Conservation (phyloP, 2,329 filamentous ascomycete genomes). For the Penicillium sp. region DNA sequence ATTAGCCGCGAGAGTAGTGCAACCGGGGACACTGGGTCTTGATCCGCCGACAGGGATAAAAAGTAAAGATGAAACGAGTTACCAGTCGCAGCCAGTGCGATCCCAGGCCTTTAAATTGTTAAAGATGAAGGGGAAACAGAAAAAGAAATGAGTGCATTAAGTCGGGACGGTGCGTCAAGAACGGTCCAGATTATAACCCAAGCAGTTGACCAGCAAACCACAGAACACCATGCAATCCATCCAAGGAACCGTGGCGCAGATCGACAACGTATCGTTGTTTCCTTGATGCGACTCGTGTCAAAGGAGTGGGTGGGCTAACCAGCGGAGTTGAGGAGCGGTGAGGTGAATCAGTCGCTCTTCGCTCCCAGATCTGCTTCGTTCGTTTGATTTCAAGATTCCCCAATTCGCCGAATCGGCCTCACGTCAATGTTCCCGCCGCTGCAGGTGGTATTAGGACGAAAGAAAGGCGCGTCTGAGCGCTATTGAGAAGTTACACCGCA, state of each 20-base stretch:
- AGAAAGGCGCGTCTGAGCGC: neutral
- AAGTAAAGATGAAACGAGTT: neutral
- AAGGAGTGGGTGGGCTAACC: constrained; percentile 24
- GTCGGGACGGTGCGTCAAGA: constrained; percentile 4
- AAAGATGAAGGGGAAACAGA: neutral
- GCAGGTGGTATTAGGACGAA: neutral
- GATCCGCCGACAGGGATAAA: neutral
- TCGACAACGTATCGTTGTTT: constrained; percentile 8
- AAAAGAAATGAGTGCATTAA: neutral
- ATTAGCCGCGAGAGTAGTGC: neutral
- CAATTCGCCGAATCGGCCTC: constrained; percentile 3
- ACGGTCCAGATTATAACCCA: constrained; percentile 20
- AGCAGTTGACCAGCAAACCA: constrained; percentile 19
- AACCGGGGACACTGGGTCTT: neutral
- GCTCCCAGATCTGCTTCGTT: constrained; percentile 8
- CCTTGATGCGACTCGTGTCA: constrained; percentile 20
- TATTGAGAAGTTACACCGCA: neutral
- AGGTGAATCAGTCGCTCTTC: constrained; percentile 15
- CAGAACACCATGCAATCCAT: constrained; percentile 20
- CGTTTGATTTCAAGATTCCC: constrained; percentile 10
- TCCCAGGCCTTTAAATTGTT: neutral
- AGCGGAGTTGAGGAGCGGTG: constrained; percentile 23
- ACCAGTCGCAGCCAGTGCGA: constrained; percentile 18
- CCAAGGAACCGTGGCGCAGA: constrained; percentile 18
- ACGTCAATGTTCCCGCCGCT: neutral